Percentiles rank a stretch among this genome's conserved stretches.
These are phyloP conservation scores for Neurospora discreta DNA, from an alignment of 495 filamentous ascomycete genomes.

Conservation along the genomic window DNA sequence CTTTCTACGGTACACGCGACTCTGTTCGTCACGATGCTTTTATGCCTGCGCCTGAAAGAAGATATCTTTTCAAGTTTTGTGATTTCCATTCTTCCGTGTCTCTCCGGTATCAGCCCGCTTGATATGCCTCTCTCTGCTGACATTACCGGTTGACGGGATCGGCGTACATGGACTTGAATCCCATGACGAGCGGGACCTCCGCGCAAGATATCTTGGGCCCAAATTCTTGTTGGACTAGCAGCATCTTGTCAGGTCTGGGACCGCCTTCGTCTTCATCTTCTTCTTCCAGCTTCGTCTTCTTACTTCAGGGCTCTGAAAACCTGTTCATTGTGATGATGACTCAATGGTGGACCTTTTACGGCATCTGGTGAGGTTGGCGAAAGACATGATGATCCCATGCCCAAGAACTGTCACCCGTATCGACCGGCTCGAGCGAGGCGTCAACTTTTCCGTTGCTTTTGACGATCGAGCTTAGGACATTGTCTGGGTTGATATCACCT, in stretches of 20 bases:
- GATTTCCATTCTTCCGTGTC: neutral
- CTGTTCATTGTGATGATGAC: too few relatives aligned
- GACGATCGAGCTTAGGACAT: slow-evolving; percentile 13
- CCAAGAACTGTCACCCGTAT: neutral
- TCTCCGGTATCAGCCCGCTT: neutral
- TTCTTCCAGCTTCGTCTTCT: neutral
- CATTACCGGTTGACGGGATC: neutral
- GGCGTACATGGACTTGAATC: neutral
- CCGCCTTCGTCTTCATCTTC: neutral
- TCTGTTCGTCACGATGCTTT: too few relatives aligned
- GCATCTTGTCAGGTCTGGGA: too few relatives aligned
- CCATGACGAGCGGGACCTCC: too few relatives aligned
- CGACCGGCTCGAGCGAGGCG: neutral
- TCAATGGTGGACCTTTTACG: too few relatives aligned
- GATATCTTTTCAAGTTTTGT: neutral
- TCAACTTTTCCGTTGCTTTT: neutral
- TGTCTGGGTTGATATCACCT: slow-evolving; percentile 26
- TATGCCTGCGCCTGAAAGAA: neutral
- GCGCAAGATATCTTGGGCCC: too few relatives aligned
- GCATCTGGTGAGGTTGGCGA: neutral
- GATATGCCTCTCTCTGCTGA: neutral
- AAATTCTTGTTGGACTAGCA: too few relatives aligned
- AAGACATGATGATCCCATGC: neutral
- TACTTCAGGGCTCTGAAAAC: too few relatives aligned
- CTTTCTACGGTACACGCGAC: too few relatives aligned